Percentiles rank a stretch among this genome's conserved stretches.
Conservation (phyloP, 129 eudicot species). For the Flaveria sonorensis region DNA sequence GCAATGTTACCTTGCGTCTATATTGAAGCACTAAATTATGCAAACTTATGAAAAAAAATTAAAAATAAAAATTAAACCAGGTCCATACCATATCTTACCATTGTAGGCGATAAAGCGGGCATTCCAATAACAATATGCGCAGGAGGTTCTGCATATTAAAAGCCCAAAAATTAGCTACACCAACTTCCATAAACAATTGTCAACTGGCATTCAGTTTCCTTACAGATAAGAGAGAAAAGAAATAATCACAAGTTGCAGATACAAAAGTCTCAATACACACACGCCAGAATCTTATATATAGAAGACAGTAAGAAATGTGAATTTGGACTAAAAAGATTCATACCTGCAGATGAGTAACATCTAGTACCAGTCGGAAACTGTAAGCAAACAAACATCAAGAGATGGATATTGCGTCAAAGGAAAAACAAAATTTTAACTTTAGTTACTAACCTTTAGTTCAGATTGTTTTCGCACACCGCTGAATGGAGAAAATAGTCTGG, state of each 20-base stretch:
- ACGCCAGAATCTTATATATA: neutral
- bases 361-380: slow-evolving; percentile 64
- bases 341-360: slow-evolving; percentile 79
- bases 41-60: neutral
- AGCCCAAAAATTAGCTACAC: slow-evolving; percentile 21
- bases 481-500: slow-evolving; percentile 29
- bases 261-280: neutral
- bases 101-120: slow-evolving; percentile 98
- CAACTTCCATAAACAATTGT: slow-evolving; percentile 19
- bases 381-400: slow-evolving; percentile 33
- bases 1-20: slow-evolving; percentile 95
- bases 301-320: slow-evolving; percentile 16
- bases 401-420: slow-evolving; percentile 15
- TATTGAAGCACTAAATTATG: slow-evolving; percentile 13
- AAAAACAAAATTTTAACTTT: slow-evolving; percentile 6
- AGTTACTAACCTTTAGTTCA: slow-evolving; percentile 56
- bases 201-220: slow-evolving; percentile 6
- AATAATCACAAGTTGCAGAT: slow-evolving; percentile 10
- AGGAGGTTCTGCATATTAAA: slow-evolving; percentile 60
- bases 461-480: slow-evolving; percentile 41
- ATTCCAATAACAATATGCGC: slow-evolving; percentile 64
- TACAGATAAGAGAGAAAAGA: slow-evolving; percentile 5
- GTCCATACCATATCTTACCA: slow-evolving; percentile 53
- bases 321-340: neutral
- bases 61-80: neutral